Evolutionary conservation across 371 early-diverging fungal genomes (phyloP).

Genomic region (Gilbertella persicaria): DNA sequence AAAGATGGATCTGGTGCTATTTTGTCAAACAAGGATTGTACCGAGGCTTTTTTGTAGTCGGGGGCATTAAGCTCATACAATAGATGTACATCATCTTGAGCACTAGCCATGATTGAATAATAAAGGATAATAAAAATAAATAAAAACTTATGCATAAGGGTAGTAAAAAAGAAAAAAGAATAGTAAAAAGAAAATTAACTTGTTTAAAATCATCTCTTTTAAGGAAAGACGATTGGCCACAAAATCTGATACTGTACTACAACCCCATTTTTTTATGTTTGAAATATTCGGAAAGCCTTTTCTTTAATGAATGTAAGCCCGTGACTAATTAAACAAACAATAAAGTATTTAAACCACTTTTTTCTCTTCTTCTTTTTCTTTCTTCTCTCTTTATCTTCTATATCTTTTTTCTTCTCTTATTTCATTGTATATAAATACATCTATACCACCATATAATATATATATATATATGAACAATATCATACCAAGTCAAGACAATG

Average conservation of each 20-base stretch:
- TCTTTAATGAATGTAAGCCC: slow-evolving; percentile 9
- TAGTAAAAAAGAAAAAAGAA: slow-evolving; percentile 8
- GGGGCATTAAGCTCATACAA: slow-evolving; percentile 43
- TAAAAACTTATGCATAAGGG: slow-evolving; percentile 2
- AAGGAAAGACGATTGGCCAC: slow-evolving; percentile 4
- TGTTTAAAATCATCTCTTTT: not conserved
- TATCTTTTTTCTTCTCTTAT: slow-evolving; percentile 10
- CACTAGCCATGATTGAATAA: slow-evolving; percentile 4
- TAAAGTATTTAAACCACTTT: not conserved
- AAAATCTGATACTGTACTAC: slow-evolving; percentile 20
- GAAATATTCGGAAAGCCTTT: slow-evolving; percentile 11
- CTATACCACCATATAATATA: not conserved
- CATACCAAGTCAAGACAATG: slow-evolving; percentile 33
- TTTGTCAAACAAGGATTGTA: slow-evolving; percentile 48
- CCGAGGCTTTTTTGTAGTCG: slow-evolving; percentile 23
- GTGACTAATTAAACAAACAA: slow-evolving; percentile 16
- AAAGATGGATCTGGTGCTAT: slow-evolving; percentile 44
- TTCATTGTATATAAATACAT: slow-evolving; percentile 1
- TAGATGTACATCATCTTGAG: slow-evolving; percentile 21
- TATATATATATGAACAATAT: slow-evolving; percentile 9
- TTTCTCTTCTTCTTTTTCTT: not conserved
- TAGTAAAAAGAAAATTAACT: slow-evolving; percentile 1
- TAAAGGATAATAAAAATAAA: slow-evolving; percentile 7
- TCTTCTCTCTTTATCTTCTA: slow-evolving; percentile 13
- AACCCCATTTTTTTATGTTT: slow-evolving; percentile 9